These are phyloP conservation scores for Bruguiera hainesii DNA, from an alignment of 441 rosid genomes.

Conservation along the genomic window DNA sequence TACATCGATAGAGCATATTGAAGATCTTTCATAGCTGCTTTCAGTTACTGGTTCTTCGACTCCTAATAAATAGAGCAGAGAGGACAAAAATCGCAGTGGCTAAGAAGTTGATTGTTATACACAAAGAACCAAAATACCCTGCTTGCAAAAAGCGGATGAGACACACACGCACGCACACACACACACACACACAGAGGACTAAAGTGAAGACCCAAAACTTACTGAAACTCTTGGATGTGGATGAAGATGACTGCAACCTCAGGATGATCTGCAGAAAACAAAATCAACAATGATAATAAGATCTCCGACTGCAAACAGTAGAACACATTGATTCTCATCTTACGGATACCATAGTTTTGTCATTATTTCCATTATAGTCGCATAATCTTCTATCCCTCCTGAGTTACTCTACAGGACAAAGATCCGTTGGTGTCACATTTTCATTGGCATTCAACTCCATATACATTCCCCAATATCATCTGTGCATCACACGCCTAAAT, in stretches of 20 bases:
- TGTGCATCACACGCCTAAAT: too few species aligned
- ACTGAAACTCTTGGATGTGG: neutral
- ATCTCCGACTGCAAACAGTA: neutral
- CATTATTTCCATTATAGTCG: slow-evolving; percentile 3
- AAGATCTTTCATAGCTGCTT: neutral
- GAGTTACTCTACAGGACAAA: neutral
- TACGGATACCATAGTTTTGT: slow-evolving; percentile 3
- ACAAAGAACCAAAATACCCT: neutral
- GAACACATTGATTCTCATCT: neutral
- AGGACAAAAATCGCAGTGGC: neutral
- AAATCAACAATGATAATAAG: neutral
- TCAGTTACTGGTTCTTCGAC: neutral
- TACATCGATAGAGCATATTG: too few species aligned
- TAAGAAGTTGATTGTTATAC: neutral
- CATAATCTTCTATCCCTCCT: neutral
- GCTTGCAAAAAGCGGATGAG: too few species aligned
- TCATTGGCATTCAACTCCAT: too few species aligned
- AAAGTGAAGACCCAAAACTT: neutral
- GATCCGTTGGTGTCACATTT: too few species aligned
- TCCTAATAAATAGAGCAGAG: neutral
- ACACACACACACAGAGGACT: neutral
- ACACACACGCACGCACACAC: neutral
- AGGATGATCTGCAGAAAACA: slow-evolving; percentile 7
- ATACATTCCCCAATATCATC: too few species aligned
- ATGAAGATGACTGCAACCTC: slow-evolving; percentile 3